These are phyloP conservation scores for Rhizophagus sp. DNA, from an alignment of 192 early-diverging fungal species.

Conservation along the genomic window DNA sequence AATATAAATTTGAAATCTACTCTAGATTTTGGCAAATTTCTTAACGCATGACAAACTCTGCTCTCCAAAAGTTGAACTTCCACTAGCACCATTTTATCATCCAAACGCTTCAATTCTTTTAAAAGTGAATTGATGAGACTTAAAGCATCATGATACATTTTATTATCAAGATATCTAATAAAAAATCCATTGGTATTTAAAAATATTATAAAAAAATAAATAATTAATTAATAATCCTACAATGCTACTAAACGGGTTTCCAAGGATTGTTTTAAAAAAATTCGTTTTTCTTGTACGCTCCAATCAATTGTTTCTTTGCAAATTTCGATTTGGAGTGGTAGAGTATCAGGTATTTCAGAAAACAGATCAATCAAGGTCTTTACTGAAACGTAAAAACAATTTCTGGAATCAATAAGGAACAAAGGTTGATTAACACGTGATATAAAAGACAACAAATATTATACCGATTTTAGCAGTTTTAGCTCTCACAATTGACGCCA, in stretches of 20 bases:
- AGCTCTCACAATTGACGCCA: slow-evolving; percentile 87
- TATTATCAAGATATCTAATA: slow-evolving; percentile 79
- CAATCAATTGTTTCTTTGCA: slow-evolving; percentile 96
- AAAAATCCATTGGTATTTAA: background rate
- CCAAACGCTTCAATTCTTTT: slow-evolving; percentile 96
- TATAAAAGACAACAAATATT: background rate
- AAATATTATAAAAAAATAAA: too few relatives aligned
- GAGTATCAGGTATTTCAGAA: slow-evolving; percentile 80
- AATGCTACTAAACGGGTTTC: slow-evolving; percentile 91
- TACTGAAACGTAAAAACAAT: slow-evolving; percentile 49
- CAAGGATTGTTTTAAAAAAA: slow-evolving; percentile 93
- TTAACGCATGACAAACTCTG: slow-evolving; percentile 87
- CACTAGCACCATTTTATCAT: slow-evolving; percentile 98
- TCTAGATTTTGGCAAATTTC: slow-evolving; percentile 92
- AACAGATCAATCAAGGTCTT: slow-evolving; percentile 86
- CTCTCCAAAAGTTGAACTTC: slow-evolving; percentile 97
- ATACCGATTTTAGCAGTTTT: slow-evolving; percentile 94
- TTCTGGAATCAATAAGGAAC: background rate
- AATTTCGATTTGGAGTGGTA: slow-evolving; percentile 87
- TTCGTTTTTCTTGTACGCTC: slow-evolving; percentile 88
- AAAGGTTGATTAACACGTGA: background rate
- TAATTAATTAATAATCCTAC: slow-evolving; percentile 35
- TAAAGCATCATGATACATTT: slow-evolving; percentile 92
- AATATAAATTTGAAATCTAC: slow-evolving; percentile 39
- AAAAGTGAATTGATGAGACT: slow-evolving; percentile 79